Conservation (phyloP, 148 eudicot genomes). For the Pouteria glomerata region DNA sequence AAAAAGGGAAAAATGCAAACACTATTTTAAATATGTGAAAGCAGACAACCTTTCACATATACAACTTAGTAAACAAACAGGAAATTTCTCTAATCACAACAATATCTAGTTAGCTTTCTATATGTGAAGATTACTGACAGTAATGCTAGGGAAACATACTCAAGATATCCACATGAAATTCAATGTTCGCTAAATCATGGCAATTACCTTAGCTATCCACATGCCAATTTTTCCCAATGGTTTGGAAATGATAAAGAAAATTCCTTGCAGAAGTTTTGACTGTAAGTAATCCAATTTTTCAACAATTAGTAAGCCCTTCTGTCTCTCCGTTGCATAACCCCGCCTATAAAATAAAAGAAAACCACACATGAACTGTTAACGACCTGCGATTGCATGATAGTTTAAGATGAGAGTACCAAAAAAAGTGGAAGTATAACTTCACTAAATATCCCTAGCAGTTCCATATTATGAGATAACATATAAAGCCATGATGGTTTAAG, state of each 20-base stretch:
- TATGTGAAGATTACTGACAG: neutral
- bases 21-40: neutral
- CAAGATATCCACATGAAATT: neutral
- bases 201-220: constrained; percentile 67
- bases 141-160: neutral
- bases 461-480: too few relatives aligned
- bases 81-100: constrained; percentile 1
- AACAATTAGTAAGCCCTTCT: constrained; percentile 76
- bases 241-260: constrained; percentile 54
- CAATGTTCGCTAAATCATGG: neutral
- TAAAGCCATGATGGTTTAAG: neutral
- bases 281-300: constrained; percentile 95
- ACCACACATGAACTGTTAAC: constrained; percentile 20
- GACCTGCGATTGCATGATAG: constrained; percentile 17
- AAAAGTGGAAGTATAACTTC: too few relatives aligned
- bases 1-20: neutral
- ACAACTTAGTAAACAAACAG: neutral
- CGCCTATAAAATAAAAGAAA: constrained; percentile 49
- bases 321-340: constrained; percentile 80
- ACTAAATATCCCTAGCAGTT: too few relatives aligned
- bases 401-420: neutral
- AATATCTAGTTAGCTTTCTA: neutral
- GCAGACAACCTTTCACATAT: neutral
- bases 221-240: constrained; percentile 54
- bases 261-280: constrained; percentile 61